Evolutionary conservation across 176 grass and related monocot species (phyloP).

Genomic region (Musa schizocarpa): DNA sequence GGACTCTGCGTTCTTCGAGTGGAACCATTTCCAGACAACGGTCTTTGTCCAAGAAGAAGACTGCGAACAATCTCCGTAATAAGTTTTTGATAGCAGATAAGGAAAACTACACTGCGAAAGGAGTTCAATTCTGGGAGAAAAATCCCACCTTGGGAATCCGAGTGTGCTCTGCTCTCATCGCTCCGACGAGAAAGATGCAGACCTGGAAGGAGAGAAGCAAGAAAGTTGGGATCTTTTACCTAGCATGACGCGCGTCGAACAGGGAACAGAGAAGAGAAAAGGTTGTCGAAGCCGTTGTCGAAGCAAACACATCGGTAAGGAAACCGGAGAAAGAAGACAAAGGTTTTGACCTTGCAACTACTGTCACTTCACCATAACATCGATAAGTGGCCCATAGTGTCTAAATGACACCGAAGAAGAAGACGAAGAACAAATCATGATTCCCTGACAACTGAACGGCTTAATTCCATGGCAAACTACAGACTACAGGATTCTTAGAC

Average conservation of each 20-base stretch:
- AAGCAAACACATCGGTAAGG: background rate
- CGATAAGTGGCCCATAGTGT: background rate
- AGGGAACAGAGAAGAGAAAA: background rate
- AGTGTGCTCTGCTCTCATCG: background rate
- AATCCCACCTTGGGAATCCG: conserved; percentile 9
- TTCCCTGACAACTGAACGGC: too few species aligned
- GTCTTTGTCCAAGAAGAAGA: conserved; percentile 78
- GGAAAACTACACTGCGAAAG: background rate
- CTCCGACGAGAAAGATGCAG: background rate
- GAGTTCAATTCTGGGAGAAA: background rate
- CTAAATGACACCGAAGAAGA: too few species aligned
- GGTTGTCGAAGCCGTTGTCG: background rate
- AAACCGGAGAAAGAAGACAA: background rate
- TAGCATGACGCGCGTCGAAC: background rate
- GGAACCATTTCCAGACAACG: conserved; percentile 68
- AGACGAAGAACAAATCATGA: too few species aligned
- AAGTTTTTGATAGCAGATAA: background rate
- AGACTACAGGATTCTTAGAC: too few species aligned
- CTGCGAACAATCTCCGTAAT: conserved; percentile 16
- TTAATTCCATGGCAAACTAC: too few species aligned
- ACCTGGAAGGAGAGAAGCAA: background rate
- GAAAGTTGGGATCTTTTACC: background rate
- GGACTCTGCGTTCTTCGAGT: conserved; percentile 37
- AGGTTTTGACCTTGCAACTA: background rate
- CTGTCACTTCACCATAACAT: background rate